Conservation (phyloP, 495 filamentous ascomycete genomes). For the Trichoderma orchidacearum region DNA sequence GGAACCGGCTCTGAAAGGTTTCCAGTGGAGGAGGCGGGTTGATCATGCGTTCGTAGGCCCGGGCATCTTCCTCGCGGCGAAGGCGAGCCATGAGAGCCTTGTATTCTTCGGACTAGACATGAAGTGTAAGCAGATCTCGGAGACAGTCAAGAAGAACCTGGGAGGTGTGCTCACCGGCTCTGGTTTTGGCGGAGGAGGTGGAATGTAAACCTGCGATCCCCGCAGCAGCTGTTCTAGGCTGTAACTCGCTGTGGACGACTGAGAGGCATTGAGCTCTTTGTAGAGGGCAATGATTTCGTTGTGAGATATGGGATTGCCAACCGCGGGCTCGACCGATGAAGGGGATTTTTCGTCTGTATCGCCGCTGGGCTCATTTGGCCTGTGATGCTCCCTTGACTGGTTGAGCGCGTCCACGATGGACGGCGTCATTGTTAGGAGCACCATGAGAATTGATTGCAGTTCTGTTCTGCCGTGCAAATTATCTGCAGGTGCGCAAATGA, state of each 20-base stretch:
- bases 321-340: constrained; percentile 26
- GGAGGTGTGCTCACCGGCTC: constrained; percentile 49
- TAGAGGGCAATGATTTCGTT: constrained; percentile 59
- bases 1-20: constrained; percentile 45
- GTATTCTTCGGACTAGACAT: constrained; percentile 62
- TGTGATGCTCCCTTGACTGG: constrained; percentile 3
- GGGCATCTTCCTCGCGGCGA: constrained; percentile 63
- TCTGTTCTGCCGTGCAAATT: no score
- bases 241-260: constrained; percentile 11
- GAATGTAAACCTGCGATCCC: constrained; percentile 59
- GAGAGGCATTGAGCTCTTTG: constrained; percentile 30
- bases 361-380: constrained; percentile 18
- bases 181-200: constrained; percentile 62
- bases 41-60: constrained; percentile 65
- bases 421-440: constrained; percentile 61
- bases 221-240: constrained; percentile 51
- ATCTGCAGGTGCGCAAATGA: no score
- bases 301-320: constrained; percentile 68
- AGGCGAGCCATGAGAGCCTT: constrained; percentile 79
- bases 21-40: constrained; percentile 38
- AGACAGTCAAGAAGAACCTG: background rate
- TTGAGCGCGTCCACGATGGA: constrained; percentile 51
- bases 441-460: constrained; percentile 55
- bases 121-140: constrained; percentile 9
- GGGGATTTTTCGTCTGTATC: constrained; percentile 23